A percentile compares a stretch with the other conserved stretches of the same genome.
phyloP scores from a whole-genome alignment of 169 alveolate species.

The Besnoitia besnoiti region DNA sequence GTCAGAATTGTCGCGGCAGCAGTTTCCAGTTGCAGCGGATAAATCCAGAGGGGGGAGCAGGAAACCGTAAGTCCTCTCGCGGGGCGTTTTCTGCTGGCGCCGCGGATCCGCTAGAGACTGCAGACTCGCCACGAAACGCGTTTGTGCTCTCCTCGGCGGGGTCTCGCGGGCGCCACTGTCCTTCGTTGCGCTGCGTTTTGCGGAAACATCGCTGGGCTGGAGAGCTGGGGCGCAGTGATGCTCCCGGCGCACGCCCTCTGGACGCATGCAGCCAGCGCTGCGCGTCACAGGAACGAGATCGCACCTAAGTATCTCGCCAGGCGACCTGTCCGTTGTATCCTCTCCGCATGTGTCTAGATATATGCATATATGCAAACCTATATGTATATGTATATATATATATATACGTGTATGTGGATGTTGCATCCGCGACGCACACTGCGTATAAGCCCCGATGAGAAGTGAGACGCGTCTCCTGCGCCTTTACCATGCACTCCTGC shows the following conservation, averaged over 20 bases:
- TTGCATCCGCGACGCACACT: too few species aligned
- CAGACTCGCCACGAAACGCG: too few species aligned
- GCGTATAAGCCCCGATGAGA: too few species aligned
- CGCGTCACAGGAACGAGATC: too few species aligned
- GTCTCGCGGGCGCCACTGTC: neutral
- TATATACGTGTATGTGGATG: neutral
- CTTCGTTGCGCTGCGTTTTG: neutral
- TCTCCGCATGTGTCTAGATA: neutral
- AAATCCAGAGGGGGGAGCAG: slow-evolving; percentile 27
- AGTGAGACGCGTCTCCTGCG: too few species aligned
- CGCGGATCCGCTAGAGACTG: too few species aligned
- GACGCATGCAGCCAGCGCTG: neutral
- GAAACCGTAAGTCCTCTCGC: slow-evolving; percentile 47
- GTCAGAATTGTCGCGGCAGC: slow-evolving; percentile 35
- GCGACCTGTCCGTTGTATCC: too few species aligned
- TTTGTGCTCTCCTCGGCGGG: too few species aligned
- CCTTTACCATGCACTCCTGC: too few species aligned
- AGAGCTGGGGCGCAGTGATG: too few species aligned
- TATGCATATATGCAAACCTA: neutral
- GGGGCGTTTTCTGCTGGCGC: neutral
- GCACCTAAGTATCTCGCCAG: neutral
- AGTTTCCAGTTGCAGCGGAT: slow-evolving; percentile 52
- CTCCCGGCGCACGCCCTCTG: neutral
- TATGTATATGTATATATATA: neutral
- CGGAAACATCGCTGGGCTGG: too few species aligned